Base-by-base conservation (phyloP, 176 grass and related monocot species). In the Oryza glaberrima region DNA sequence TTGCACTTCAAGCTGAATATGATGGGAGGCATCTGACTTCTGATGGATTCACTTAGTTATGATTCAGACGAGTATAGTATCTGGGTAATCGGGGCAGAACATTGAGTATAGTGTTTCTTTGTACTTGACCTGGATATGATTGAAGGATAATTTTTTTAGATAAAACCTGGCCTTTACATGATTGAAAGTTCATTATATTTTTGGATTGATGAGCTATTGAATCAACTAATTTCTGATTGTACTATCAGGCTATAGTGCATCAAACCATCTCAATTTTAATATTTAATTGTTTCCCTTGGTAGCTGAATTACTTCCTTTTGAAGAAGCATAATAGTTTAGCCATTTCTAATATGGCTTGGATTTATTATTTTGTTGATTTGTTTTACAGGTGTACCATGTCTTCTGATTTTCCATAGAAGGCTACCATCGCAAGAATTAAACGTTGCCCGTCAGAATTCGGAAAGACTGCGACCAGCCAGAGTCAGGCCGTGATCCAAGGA, bases 311-410 rank as follows among this genome's bases (percentile, higher is more conserved):
- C 36, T 23, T 15, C 3, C 12, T 82, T 41, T 9, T 7, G 7
- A 28, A 73, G 36, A 75, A 83, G 45, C 49, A 40, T 19, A 5
- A 35, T 70, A 65, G 13, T 68, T 7, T 44, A 38, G 54, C 40
- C 6, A 65, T 86, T 28, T 64, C 38, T 60, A 7, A 3, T 16
- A 47, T 45, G 8, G 10, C 44, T 45, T 41, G 8, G 5, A 54
- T 80, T 41, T 41, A 41, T 71, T 88, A 15, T 19, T 25, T 47
- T 78, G 34, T 17, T 34, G 32, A 11, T 48, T 76, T 86, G 35
- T 25, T 61, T 16, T 52, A 52, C 16, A 52, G 16, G 16, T 76
- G 19, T 72, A 45, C 32, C 7, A 73, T 52, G 41, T 82, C 20
- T 70, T 77, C 45, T 48, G 20, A 22, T 30, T 40, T 58, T 63